These are phyloP conservation scores for Carex scoparia DNA, from an alignment of 176 grass and related monocot genomes.

Conservation along the genomic window DNA sequence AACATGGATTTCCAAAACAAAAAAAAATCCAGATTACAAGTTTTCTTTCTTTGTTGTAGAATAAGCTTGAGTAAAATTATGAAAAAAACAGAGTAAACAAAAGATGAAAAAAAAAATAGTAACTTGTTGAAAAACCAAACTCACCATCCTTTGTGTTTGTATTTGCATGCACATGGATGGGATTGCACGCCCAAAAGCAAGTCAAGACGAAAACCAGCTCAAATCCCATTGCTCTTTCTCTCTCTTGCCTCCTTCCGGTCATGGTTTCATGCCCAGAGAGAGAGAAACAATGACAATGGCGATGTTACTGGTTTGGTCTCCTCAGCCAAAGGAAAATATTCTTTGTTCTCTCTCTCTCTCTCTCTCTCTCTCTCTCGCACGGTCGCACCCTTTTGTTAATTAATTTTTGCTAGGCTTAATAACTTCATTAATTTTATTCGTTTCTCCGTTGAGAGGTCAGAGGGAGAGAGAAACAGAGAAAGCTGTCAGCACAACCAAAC, in stretches of 20 bases:
- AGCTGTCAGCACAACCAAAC: conserved; percentile 16
- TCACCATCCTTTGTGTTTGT: conserved; percentile 23
- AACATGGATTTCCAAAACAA: background rate
- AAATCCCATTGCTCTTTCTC: conserved; percentile 17
- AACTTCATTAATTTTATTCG: background rate
- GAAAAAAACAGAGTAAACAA: background rate
- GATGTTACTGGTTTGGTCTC: background rate
- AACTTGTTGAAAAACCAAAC: background rate
- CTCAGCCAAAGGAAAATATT: background rate
- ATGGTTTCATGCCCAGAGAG: conserved; percentile 8
- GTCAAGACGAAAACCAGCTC: conserved; percentile 11
- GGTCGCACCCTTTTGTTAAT: background rate
- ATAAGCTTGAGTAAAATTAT: background rate
- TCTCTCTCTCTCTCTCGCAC: background rate
- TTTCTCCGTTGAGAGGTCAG: conserved; percentile 3
- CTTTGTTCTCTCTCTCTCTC: background rate
- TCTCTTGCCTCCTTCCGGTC: background rate
- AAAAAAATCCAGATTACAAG: background rate
- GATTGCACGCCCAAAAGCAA: conserved; percentile 21
- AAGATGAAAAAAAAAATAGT: background rate
- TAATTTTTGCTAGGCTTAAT: conserved; percentile 16
- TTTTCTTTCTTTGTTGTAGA: background rate
- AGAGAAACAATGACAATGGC: background rate
- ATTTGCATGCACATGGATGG: conserved; percentile 14
- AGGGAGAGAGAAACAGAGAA: background rate